Evolutionary conservation across 169 alveolate genomes (phyloP), one percentile per base, ranked within the genome.

Genomic region (Cryptosporidium xiaoi): DNA sequence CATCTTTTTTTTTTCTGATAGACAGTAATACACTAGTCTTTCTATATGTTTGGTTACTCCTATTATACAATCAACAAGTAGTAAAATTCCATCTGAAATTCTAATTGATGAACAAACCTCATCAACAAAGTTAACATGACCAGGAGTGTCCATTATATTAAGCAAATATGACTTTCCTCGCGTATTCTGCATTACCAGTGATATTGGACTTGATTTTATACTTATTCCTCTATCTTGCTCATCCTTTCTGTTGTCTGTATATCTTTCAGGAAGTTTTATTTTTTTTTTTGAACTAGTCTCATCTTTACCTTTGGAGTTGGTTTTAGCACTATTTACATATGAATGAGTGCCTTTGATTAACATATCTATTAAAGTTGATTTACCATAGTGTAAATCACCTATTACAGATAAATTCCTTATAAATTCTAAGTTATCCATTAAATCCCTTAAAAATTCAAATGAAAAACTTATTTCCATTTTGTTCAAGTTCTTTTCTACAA

Each of bases 381-480:
- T 99, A 4, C 99, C 99, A 66, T 96, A 99, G 82, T 98, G 99
- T 69, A 99, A 90, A 71, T 96, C 98, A 0, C 99, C 99, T 31
- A 96, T 93, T 56, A 99, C 87, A 68, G 99, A 97, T 0, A 99
- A 92, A 93, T 97, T 97, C 82, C 99, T 94, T 20, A 98, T 94
- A 91, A 96, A 90, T 55, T 95, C 94, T 16, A 99, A 99, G 64
- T 97, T 95, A 13, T 90, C 89, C 96, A 96, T 96, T 84, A 99
- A 89, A 64, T 95, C 93, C 1, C 96, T 94, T 67, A 99, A 82
- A 92, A 94, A 99, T 85, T 97, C 98, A 77, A 93, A 93, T 53
- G 96, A 93, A 90, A 95, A 97, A n/a, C 95, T 92, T 29, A 98
- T 96, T 77, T 95, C 92, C 18, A 97, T 97, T 36, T 92, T 53